These are phyloP conservation scores for Pseudocercospora fuligena DNA, from an alignment of 2,329 filamentous ascomycete genomes.

Conservation along the genomic window DNA sequence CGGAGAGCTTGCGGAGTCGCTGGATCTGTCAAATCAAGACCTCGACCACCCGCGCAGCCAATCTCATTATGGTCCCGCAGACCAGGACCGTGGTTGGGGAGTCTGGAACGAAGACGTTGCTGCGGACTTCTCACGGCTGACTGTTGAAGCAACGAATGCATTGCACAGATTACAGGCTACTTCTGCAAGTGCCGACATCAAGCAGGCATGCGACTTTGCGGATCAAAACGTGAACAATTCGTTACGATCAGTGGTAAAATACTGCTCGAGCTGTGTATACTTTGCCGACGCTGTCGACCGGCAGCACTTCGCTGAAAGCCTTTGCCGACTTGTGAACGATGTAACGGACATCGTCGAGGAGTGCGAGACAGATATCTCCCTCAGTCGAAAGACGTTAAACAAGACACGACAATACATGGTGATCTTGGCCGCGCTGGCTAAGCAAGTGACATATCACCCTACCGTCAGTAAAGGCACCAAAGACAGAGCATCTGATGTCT, in stretches of 20 bases:
- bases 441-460: constrained; percentile 40
- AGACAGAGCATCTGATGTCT: constrained; percentile 36
- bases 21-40: constrained; percentile 48
- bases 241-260: constrained; percentile 55
- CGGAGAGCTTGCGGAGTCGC: constrained; percentile 55
- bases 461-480: constrained; percentile 25
- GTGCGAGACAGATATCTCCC: neutral
- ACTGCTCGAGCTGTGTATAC: constrained; percentile 53
- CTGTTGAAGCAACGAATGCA: constrained; percentile 38
- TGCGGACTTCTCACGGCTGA: constrained; percentile 48
- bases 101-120: constrained; percentile 62
- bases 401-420: constrained; percentile 32
- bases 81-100: constrained; percentile 50
- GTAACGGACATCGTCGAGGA: constrained; percentile 32
- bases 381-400: neutral
- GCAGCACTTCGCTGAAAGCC: constrained; percentile 49
- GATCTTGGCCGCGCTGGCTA: constrained; percentile 39
- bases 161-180: neutral
- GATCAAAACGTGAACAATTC: constrained; percentile 35
- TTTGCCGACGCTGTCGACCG: constrained; percentile 63
- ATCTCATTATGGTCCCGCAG: constrained; percentile 44
- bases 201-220: neutral
- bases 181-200: neutral
- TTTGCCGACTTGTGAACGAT: constrained; percentile 48
- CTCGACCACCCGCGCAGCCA: constrained; percentile 50